Percentiles rank a stretch among this genome's conserved stretches.
phyloP scores from a whole-genome alignment of 805 yeast species.

The Nakazawaea siamensis region DNA sequence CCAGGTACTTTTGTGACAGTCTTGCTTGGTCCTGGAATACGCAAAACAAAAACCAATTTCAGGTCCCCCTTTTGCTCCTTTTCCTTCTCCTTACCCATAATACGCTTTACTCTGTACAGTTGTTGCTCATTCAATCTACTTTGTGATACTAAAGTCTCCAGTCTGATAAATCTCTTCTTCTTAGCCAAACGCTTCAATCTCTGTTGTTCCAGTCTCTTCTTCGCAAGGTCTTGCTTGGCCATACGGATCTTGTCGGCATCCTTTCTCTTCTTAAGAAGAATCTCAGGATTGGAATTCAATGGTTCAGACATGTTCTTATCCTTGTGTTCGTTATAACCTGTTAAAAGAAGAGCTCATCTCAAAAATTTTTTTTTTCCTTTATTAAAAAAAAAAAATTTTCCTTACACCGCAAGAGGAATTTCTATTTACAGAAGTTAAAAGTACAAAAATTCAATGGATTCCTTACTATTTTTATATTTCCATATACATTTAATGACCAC shows the following conservation, averaged over 20 bases:
- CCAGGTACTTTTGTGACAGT: constrained; percentile 57
- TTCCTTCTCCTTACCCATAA: constrained; percentile 21
- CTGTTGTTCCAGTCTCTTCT: constrained; percentile 37
- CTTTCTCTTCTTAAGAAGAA: constrained; percentile 71
- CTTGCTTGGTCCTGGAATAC: constrained; percentile 48
- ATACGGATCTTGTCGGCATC: constrained; percentile 65
- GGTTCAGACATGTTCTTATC: constrained; percentile 3
- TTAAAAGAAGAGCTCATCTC: too few species aligned
- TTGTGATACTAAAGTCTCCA: constrained; percentile 65
- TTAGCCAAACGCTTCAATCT: constrained; percentile 33
- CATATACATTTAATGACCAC: constrained; percentile 61
- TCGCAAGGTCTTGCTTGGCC: constrained; percentile 63
- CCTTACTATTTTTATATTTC: too few species aligned
- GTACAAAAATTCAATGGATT: too few species aligned
- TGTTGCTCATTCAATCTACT: constrained; percentile 61
- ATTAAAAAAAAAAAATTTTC: too few species aligned
- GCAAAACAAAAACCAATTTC: constrained; percentile 54
- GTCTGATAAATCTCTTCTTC: constrained; percentile 56
- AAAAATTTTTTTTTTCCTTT: too few species aligned
- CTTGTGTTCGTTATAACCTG: too few species aligned
- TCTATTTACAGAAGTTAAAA: too few species aligned
- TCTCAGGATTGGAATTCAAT: constrained; percentile 65
- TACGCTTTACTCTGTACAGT: constrained; percentile 56
- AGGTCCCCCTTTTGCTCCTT: constrained; percentile 34
- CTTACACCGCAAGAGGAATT: too few species aligned